Evolutionary conservation across 2,329 filamentous ascomycete genomes (phyloP), one percentile per base, ranked within the genome.

Genomic region (Aspergillus glaucus): DNA sequence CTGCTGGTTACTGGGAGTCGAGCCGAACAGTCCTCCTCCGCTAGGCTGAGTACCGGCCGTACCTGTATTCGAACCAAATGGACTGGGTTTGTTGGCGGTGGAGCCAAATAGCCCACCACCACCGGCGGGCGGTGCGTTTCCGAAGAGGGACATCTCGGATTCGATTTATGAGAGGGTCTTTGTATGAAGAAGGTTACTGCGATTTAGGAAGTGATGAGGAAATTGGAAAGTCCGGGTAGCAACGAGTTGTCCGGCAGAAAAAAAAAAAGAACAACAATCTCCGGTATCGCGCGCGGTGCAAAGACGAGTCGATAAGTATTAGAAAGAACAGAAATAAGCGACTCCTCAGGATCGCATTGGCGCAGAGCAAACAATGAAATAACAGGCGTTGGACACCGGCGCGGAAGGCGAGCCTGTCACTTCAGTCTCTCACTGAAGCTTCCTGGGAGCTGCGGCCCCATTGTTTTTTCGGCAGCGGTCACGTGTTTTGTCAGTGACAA

Each of bases 121-220:
- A 14, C 12, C 60, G 60, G 40, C 47, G 55, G 60, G 43, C 3
- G 58, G 46, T 45, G 59, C 55, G 30, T 47, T 57, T 45, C 63
- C 67, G 52, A 73, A 73, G 14, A 73, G 62, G 47, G 71, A 71
- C 66, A 69, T 72, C 47, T 44, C 5, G 10, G 26, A 12, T 26
- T 26, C 24, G 2, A 8, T 30, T 10, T 12, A 12, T 30, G 4
- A 3, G 26, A 4, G 10, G 10, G 1, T 30, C 26, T 28, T 5
- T 10, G 9, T 30, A 30, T 10, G 12, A 28, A 30, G 10, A 12
- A 30, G 26, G 26, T 30, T 30, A 30, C 26, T 30, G 26, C 26
- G 26, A 30, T 10, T 30, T 30, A 10, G 10, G 26, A 30, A 30
- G 26, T 5, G 26, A 30, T 30, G 26, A 30, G 26, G 26, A 30